Conservation (phyloP, 2,329 filamentous ascomycete genomes). For the Hymenoscyphus infarciens region DNA sequence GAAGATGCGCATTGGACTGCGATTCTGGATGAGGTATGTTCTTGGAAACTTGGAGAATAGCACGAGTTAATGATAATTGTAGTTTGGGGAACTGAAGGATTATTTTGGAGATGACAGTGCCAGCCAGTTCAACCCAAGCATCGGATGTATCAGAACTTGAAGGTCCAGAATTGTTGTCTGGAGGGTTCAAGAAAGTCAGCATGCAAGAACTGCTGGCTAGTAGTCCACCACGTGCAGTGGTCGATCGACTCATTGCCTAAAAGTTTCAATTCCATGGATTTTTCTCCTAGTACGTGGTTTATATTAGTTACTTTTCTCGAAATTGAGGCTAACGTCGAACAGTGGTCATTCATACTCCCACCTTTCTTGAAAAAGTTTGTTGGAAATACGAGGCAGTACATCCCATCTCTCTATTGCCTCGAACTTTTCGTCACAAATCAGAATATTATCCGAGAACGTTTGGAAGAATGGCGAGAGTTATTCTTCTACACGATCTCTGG, state of each 20-base stretch:
- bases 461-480: too few relatives aligned
- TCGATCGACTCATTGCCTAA: slow-evolving; percentile 48
- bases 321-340: neutral
- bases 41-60: too few relatives aligned
- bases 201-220: slow-evolving; percentile 45
- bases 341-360: slow-evolving; percentile 52
- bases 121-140: neutral
- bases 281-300: slow-evolving; percentile 44
- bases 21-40: slow-evolving; percentile 44
- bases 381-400: too few relatives aligned
- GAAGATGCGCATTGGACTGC: slow-evolving; percentile 56
- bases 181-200: slow-evolving; percentile 24
- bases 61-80: too few relatives aligned
- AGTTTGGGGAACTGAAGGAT: slow-evolving; percentile 54
- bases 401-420: too few relatives aligned
- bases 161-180: slow-evolving; percentile 14
- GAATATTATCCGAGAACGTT: neutral
- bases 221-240: slow-evolving; percentile 44
- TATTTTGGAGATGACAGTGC: slow-evolving; percentile 44
- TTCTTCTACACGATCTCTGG: slow-evolving; percentile 13
- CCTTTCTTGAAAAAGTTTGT: slow-evolving; percentile 42
- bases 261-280: slow-evolving; percentile 50
- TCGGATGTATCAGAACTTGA: neutral
- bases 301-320: neutral
- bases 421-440: neutral